Evolutionary conservation across 2,329 filamentous ascomycete genomes (phyloP), one percentile per base, ranked within the genome.

Genomic region (Colletotrichum sp.): DNA sequence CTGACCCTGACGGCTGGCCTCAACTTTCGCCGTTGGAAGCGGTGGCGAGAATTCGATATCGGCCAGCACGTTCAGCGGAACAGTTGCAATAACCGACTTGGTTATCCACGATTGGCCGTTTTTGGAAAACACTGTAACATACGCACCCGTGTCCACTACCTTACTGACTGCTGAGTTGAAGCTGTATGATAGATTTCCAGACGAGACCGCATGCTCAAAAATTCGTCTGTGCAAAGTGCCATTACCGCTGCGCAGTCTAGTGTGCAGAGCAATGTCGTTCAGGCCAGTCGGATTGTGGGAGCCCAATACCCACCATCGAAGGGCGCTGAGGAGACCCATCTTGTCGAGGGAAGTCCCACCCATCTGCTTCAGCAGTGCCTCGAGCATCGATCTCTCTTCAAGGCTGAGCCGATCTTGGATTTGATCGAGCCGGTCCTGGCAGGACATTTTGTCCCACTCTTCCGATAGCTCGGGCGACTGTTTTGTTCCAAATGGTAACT

Each of bases 351-450:
- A 75, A 2, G 79, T 82, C 13, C 81, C 82, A 3, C 76, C 77
- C 26, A 80, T 80, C 18, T 82, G 80, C 0, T 79, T 78, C 0
- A 84, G 65, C 0, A 83, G 75, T 0, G 80, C 78, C n/a, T 77
- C 75, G 0, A 83, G 73, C 2, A 83, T 62, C 4, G 73, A 79
- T 26, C 75, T 71, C 59, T 83, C 82, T 7, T 83, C 81, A 4
- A 77, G 59, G 1, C 79, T 80, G 7, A 84, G 79, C 16, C 78
- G 74, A 49, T 81, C 70, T 24, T 77, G 77, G 39, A 84, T 80
- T 68, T 83, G 72, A 6, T 83, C 78, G 18, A 83, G 65, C 5
- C 82, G 79, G 60, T 83, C 82, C 8, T 78, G 78, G 65, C 79
- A 82, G 6, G 82, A 81, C 30, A 83, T 44, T 36, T 79, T 74